Conservation (phyloP, 495 filamentous ascomycete genomes). For the Penicillium bialowiezense region DNA sequence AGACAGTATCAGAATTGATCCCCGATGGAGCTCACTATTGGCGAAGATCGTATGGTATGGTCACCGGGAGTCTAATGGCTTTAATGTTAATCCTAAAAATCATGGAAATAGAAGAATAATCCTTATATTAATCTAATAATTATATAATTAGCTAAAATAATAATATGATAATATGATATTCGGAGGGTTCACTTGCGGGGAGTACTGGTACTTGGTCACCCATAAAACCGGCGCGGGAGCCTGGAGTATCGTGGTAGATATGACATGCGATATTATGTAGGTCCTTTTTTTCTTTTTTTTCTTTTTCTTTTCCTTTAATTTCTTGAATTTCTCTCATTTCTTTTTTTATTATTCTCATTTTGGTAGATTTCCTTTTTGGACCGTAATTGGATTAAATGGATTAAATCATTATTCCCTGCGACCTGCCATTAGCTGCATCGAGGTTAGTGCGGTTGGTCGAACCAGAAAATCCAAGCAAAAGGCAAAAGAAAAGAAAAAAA, state of each 20-base stretch:
- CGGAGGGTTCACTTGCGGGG: conserved; percentile 3
- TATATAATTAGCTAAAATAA: too few relatives aligned
- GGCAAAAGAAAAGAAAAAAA: conserved; percentile 5
- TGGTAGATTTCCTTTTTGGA: too few relatives aligned
- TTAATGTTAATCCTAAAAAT: conserved; percentile 21
- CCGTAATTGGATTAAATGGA: not conserved
- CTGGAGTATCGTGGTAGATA: conserved; percentile 3
- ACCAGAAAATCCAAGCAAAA: conserved; percentile 11
- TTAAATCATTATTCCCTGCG: not conserved
- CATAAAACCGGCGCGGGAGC: not conserved
- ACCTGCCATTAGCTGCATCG: not conserved
- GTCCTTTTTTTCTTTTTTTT: not conserved
- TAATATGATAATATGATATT: conserved; percentile 1
- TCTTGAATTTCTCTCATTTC: not conserved
- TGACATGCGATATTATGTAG: conserved; percentile 9
- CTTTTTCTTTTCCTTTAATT: not conserved
- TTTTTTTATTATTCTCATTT: not conserved
- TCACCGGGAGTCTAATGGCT: conserved; percentile 15
- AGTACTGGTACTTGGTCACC: not conserved
- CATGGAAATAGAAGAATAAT: too few relatives aligned
- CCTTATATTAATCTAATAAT: too few relatives aligned
- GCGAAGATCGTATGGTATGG: conserved; percentile 2
- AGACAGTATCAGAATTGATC: too few relatives aligned
- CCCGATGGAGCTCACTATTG: too few relatives aligned
- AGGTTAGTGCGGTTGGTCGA: not conserved